phyloP scores from a whole-genome alignment of 306 rosid species.

The Acacia confusa region DNA sequence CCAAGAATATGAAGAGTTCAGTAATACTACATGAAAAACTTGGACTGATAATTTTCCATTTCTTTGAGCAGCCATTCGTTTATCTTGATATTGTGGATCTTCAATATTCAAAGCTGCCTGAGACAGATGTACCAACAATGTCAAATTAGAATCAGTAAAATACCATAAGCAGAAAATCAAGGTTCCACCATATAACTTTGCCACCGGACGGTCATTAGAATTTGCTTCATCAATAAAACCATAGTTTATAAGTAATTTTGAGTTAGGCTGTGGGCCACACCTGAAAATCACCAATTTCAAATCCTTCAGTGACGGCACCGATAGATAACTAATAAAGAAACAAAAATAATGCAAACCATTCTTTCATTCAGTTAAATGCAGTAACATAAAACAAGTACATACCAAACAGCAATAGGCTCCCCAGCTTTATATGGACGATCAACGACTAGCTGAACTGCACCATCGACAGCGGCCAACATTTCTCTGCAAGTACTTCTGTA shows the following conservation, averaged over 20 bases:
- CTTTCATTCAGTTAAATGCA: conserved; percentile 13
- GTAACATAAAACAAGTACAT: conserved; percentile 32
- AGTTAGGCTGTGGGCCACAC: conserved; percentile 99
- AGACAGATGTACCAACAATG: conserved; percentile 31
- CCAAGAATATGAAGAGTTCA: conserved; percentile 26
- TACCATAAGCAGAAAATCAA: conserved; percentile 16
- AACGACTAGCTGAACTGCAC: conserved; percentile 76
- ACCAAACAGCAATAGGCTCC: conserved; percentile 92
- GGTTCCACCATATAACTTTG: conserved; percentile 54
- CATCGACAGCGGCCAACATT: conserved; percentile 83
- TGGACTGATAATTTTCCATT: conserved; percentile 85
- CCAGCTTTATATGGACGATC: conserved; percentile 88
- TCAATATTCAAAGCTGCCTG: conserved; percentile 93
- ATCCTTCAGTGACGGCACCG: conserved; percentile 2
- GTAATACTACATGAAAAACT: conserved; percentile 60
- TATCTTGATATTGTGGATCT: conserved; percentile 97
- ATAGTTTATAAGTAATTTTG: conserved; percentile 84
- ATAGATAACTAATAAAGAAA: background rate
- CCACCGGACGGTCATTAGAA: conserved; percentile 66
- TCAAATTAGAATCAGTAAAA: conserved; percentile 28
- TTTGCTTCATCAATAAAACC: conserved; percentile 94
- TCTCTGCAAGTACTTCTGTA: conserved; percentile 87
- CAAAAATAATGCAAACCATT: conserved; percentile 1
- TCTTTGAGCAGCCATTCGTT: conserved; percentile 93
- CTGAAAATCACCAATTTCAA: conserved; percentile 48